phyloP scores from a whole-genome alignment of 805 yeast genomes.

The Candida tallmaniae region DNA sequence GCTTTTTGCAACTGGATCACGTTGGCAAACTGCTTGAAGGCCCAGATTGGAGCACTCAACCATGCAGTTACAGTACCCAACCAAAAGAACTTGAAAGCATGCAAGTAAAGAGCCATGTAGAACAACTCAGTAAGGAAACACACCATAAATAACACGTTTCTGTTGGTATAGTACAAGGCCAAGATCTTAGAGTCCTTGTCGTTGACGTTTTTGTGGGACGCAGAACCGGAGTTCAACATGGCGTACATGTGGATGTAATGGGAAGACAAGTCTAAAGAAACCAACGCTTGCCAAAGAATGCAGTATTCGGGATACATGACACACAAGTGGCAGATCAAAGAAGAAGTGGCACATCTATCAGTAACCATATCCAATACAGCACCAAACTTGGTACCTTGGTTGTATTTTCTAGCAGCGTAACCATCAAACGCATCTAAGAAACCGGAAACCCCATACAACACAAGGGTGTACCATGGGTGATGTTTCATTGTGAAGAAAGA shows the following conservation, averaged over 20 bases:
- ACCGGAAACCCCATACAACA: conserved; percentile 82
- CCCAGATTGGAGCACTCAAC: conserved; percentile 78
- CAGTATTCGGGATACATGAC: conserved; percentile 70
- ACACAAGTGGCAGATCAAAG: conserved; percentile 83
- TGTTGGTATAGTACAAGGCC: conserved; percentile 81
- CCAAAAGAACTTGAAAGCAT: conserved; percentile 58
- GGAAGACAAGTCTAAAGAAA: conserved; percentile 82
- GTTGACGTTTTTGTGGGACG: conserved; percentile 79
- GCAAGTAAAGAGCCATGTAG: conserved; percentile 82
- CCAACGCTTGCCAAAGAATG: conserved; percentile 73
- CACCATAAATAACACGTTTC: conserved; percentile 75
- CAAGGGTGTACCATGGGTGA: conserved; percentile 76
- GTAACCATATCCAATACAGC: conserved; percentile 99
- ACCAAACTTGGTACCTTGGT: conserved; percentile 89
- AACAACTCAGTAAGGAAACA: conserved; percentile 93
- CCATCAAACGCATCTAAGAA: conserved; percentile 96
- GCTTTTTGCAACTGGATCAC: conserved; percentile 86
- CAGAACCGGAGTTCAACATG: conserved; percentile 70
- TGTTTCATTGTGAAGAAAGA: conserved; percentile 79
- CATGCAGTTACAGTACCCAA: conserved; percentile 56
- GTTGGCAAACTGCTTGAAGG: conserved; percentile 86
- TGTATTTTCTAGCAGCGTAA: conserved; percentile 81
- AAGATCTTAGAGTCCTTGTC: conserved; percentile 67
- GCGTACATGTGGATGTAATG: conserved; percentile 99
- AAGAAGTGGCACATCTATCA: conserved; percentile 93